phyloP scores from a whole-genome alignment of 2,329 filamentous ascomycete species.

The Pyrenochaeta sp. region DNA sequence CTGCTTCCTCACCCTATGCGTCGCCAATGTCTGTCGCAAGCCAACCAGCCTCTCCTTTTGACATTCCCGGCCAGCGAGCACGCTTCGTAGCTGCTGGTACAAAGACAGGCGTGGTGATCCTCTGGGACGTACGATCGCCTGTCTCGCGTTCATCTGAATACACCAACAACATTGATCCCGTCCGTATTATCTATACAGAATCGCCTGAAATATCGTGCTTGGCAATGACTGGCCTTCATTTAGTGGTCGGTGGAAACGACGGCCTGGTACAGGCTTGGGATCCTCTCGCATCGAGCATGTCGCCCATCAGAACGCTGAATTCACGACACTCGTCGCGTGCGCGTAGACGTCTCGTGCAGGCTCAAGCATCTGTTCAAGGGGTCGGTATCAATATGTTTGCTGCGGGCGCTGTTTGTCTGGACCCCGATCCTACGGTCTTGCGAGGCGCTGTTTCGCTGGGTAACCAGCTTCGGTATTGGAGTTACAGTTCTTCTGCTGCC shows the following conservation, averaged over 20 bases:
- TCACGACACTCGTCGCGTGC: slow-evolving; percentile 83
- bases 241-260: slow-evolving; percentile 94
- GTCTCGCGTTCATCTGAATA: slow-evolving; percentile 63
- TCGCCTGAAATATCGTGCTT: slow-evolving; percentile 87
- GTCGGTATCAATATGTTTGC: slow-evolving; percentile 80
- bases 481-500: slow-evolving; percentile 82
- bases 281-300: slow-evolving; percentile 79
- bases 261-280: slow-evolving; percentile 97
- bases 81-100: slow-evolving; percentile 86
- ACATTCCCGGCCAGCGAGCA: slow-evolving; percentile 85
- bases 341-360: slow-evolving; percentile 75
- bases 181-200: slow-evolving; percentile 88
- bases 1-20: slow-evolving; percentile 62
- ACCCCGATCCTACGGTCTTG: slow-evolving; percentile 85
- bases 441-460: slow-evolving; percentile 89
- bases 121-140: slow-evolving; percentile 84
- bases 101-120: slow-evolving; percentile 74
- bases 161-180: slow-evolving; percentile 69
- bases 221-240: slow-evolving; percentile 82
- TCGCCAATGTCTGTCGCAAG: slow-evolving; percentile 62
- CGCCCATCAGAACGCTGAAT: slow-evolving; percentile 86
- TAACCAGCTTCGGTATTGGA: slow-evolving; percentile 89
- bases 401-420: slow-evolving; percentile 83
- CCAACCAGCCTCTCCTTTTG: slow-evolving; percentile 56
- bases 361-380: slow-evolving; percentile 71